A percentile compares a stretch with the other conserved stretches of the same genome.
Conservation (phyloP, 495 filamentous ascomycete species). For the Annulohypoxylon nitens region DNA sequence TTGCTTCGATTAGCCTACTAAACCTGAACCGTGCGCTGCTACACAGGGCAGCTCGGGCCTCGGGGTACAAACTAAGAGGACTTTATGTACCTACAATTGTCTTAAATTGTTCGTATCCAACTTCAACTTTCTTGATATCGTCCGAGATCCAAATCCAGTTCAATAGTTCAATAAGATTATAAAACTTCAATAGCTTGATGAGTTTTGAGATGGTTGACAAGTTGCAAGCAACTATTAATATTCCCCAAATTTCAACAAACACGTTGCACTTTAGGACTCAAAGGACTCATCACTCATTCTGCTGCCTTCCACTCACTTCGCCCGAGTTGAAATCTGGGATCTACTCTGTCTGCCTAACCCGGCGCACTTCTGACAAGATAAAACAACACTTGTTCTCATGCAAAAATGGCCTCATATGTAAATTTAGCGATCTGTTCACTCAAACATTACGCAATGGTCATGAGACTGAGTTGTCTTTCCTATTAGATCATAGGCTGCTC, state of each 20-base stretch:
- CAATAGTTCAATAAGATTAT: background rate
- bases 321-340: conserved; percentile 1
- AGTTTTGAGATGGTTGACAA: background rate
- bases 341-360: conserved; percentile 37
- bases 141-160: background rate
- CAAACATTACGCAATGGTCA: background rate
- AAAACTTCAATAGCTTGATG: conserved; percentile 4
- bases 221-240: conserved; percentile 4
- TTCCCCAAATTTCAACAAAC: conserved; percentile 16
- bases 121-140: conserved; percentile 16
- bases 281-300: conserved; percentile 11
- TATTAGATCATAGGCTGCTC: background rate
- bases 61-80: background rate
- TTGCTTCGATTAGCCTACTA: conserved; percentile 19
- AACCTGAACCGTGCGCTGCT: conserved; percentile 36
- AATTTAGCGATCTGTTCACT: conserved; percentile 15
- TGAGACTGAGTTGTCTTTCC: background rate
- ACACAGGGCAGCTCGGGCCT: conserved; percentile 11
- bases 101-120: background rate
- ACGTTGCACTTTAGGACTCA: conserved; percentile 21
- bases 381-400: conserved; percentile 28
- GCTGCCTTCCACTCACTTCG: conserved; percentile 2
- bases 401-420: background rate
- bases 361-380: background rate
- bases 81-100: background rate